Conservation (phyloP, 768 basidiomycete genomes). For the Lactifluus subvellereus region DNA sequence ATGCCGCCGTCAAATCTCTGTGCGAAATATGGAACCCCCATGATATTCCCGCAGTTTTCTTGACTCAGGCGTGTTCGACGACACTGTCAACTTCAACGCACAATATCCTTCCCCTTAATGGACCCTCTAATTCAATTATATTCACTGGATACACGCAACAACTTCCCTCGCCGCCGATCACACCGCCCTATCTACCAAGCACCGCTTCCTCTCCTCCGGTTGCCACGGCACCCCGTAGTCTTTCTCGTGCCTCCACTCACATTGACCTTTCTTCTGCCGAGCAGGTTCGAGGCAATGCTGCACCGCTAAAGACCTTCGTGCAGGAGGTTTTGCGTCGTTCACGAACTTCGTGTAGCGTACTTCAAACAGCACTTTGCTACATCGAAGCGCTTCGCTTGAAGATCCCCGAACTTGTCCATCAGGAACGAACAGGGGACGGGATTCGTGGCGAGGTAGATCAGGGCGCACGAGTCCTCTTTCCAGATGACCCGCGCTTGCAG, state of each 20-base stretch:
- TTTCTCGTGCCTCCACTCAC: slow-evolving; percentile 29
- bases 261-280: slow-evolving; percentile 22
- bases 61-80: slow-evolving; percentile 31
- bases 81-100: slow-evolving; percentile 13
- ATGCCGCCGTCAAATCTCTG: slow-evolving; percentile 73
- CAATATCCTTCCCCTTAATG: slow-evolving; percentile 28
- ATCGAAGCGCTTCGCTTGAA: slow-evolving; percentile 74
- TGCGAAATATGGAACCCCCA: slow-evolving; percentile 78
- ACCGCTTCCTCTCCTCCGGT: slow-evolving; percentile 29
- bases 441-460: slow-evolving; percentile 38
- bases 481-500: slow-evolving; percentile 30
- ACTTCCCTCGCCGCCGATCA: slow-evolving; percentile 51
- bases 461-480: slow-evolving; percentile 39
- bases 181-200: slow-evolving; percentile 38
- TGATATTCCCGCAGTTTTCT: slow-evolving; percentile 59
- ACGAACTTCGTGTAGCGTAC: slow-evolving; percentile 72
- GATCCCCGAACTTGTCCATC: slow-evolving; percentile 54
- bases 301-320: slow-evolving; percentile 72
- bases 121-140: slow-evolving; percentile 21
- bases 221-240: slow-evolving; percentile 26
- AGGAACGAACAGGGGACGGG: slow-evolving; percentile 44
- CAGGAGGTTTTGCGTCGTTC: slow-evolving; percentile 86
- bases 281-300: slow-evolving; percentile 33
- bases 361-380: slow-evolving; percentile 86
- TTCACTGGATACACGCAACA: slow-evolving; percentile 35